Evolutionary conservation across 345 rosid species (phyloP).

Genomic region (Melaleuca alternifolia): DNA sequence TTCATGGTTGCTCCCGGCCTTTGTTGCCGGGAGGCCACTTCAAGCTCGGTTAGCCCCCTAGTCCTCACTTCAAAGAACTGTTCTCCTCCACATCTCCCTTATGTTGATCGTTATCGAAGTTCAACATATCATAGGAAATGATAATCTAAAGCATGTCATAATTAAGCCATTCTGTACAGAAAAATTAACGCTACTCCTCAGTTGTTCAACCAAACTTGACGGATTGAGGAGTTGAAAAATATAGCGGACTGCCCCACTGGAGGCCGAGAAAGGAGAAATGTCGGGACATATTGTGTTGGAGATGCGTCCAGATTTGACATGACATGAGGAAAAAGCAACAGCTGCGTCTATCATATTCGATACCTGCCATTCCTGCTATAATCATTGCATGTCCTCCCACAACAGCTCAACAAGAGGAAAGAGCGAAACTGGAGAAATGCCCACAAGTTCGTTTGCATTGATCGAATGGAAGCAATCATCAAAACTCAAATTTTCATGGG

Average conservation of each 20-base stretch:
- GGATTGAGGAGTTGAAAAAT: neutral
- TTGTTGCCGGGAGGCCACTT: neutral
- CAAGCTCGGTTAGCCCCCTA: neutral
- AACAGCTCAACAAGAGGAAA: neutral
- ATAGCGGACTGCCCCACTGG: neutral
- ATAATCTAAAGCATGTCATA: neutral
- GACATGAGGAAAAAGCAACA: neutral
- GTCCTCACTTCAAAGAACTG: neutral
- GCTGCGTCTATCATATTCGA: neutral
- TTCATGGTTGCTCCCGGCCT: neutral
- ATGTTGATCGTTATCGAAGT: neutral
- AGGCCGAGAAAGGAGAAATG: neutral
- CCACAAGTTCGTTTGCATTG: neutral
- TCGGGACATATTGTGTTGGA: neutral
- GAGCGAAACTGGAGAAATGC: neutral
- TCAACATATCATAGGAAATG: neutral
- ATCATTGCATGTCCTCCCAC: neutral
- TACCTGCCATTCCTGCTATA: neutral
- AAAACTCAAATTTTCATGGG: neutral
- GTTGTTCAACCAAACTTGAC: neutral
- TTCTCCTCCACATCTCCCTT: neutral
- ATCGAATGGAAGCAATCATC: neutral
- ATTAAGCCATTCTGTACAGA: neutral
- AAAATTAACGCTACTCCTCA: neutral
- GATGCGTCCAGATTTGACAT: neutral